Base-by-base conservation (phyloP, 805 yeast species). In the Zygoascus biomembranicola region DNA sequence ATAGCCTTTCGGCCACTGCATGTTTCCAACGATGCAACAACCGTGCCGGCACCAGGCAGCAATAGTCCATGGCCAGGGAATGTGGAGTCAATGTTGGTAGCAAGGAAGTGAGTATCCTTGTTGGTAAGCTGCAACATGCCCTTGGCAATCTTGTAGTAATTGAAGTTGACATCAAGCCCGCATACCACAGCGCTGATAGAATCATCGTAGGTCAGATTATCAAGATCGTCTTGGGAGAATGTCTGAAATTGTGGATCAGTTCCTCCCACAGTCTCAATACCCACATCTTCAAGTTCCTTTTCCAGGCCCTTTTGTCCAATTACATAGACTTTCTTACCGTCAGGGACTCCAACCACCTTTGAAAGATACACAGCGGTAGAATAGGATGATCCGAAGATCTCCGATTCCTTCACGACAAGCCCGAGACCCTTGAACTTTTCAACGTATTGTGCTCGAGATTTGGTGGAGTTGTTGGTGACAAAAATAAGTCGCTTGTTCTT, bases 391-490 rank as follows among this genome's bases (percentile, higher is more conserved):
- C 97, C 95, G 65, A 94, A 90, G 18, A 94, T 82, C 66, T 92
- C 96, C 37, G 80, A 82, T 58, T 73, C 61, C 28, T 55, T 55
- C 23, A 70, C 76, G 10, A 56, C 72, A 46, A 79, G 63, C 1
- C 80, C 77, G 47, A 83, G 82, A 52, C 82, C 80, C 14, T 73
- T 77, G 66, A 94, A 89, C 70, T 94, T 94, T 59, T 73, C 69
- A 32, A 86, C 77, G 67, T 94, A 94, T 43, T 84, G 84, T 35
- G 73, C 70, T 56, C 99, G 76, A 1, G 97, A 85, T 67, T 94
- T 92, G 32, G 97, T 88, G 19, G 97, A 88, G 72, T 94, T 94
- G 74, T 94, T 94, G 46, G 99, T 90, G 31, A 94, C 99, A 71
- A 94, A 94, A 45, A 90, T 76, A 51, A 88, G 74, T 56, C 82